Percentiles rank a stretch among this genome's conserved stretches.
Evolutionary conservation across 352 stramenopile genomes (phyloP).

Genomic region (Globisporangium paroecandrum): DNA sequence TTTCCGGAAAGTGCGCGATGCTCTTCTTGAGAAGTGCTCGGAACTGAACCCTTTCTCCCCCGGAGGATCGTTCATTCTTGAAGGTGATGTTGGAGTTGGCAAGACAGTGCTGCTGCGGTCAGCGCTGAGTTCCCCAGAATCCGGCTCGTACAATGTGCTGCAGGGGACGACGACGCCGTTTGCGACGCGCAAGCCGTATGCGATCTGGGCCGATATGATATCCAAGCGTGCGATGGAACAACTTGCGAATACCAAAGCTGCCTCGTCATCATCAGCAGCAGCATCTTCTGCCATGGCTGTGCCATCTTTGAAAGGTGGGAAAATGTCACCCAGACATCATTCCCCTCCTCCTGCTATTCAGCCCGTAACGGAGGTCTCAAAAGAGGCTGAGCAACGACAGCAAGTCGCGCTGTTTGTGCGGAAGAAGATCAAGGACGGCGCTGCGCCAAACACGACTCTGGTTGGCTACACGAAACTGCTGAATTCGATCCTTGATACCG

Average conservation of each 20-base stretch:
- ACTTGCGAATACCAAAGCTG: not conserved
- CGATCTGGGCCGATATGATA: slow-evolving; percentile 78
- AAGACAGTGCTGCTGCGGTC: slow-evolving; percentile 79
- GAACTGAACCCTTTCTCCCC: slow-evolving; percentile 61
- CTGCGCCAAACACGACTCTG: slow-evolving; percentile 65
- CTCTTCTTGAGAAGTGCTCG: slow-evolving; percentile 64
- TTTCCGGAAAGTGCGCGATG: slow-evolving; percentile 44
- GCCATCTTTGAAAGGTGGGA: not conserved
- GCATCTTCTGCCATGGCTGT: not conserved
- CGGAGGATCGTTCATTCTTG: slow-evolving; percentile 68
- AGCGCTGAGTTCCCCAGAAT: slow-evolving; percentile 46
- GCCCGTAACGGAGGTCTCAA: slow-evolving; percentile 18
- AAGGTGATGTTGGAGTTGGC: slow-evolving; percentile 81
- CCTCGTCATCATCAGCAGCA: not conserved
- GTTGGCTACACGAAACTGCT: slow-evolving; percentile 53
- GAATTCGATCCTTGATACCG: slow-evolving; percentile 67
- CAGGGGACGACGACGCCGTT: slow-evolving; percentile 75
- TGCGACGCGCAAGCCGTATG: slow-evolving; percentile 71
- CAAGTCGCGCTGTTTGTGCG: slow-evolving; percentile 61
- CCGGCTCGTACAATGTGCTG: slow-evolving; percentile 51
- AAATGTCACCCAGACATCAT: slow-evolving; percentile 4
- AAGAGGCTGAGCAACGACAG: slow-evolving; percentile 38
- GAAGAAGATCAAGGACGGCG: slow-evolving; percentile 59
- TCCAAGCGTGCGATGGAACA: slow-evolving; percentile 53
- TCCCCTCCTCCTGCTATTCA: not conserved